Percentiles rank a stretch among this genome's conserved stretches.
These are phyloP conservation scores for Mycena pura DNA, from an alignment of 768 basidiomycete genomes.

Conservation along the genomic window DNA sequence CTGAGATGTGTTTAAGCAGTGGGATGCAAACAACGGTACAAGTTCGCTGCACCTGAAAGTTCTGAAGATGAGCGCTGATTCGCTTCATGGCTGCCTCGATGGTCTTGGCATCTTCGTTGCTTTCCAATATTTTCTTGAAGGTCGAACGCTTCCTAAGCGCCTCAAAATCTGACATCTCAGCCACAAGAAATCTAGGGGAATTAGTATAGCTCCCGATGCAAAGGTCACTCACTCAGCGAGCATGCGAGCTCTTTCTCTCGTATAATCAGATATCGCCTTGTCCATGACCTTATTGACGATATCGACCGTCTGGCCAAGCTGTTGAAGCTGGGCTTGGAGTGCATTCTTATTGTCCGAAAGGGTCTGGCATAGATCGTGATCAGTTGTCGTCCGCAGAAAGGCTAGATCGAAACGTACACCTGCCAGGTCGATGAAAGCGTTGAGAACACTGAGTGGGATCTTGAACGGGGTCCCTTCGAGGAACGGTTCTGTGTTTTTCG, in stretches of 20 bases:
- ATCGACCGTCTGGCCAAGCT: neutral
- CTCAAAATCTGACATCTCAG: neutral
- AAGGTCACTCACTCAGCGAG: neutral
- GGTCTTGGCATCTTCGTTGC: neutral
- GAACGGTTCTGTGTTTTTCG: neutral
- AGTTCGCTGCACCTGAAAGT: neutral
- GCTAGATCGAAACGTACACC: neutral
- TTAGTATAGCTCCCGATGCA: neutral
- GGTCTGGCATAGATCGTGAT: neutral
- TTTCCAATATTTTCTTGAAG: neutral
- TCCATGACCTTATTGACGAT: neutral
- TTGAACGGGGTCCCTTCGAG: conserved; percentile 1
- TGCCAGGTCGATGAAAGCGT: neutral
- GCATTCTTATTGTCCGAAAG: neutral
- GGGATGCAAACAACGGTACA: too few relatives aligned
- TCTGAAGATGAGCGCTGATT: neutral
- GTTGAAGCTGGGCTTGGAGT: neutral
- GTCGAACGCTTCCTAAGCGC: neutral
- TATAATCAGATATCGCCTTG: neutral
- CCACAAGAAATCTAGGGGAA: neutral
- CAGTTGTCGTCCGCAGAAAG: neutral
- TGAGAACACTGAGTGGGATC: neutral
- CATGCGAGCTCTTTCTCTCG: neutral
- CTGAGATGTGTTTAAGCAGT: too few relatives aligned
- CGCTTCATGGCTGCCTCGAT: neutral